Conservation (phyloP, 2,329 filamentous ascomycete species). For the Graphilbum ipis-grandicollis region DNA sequence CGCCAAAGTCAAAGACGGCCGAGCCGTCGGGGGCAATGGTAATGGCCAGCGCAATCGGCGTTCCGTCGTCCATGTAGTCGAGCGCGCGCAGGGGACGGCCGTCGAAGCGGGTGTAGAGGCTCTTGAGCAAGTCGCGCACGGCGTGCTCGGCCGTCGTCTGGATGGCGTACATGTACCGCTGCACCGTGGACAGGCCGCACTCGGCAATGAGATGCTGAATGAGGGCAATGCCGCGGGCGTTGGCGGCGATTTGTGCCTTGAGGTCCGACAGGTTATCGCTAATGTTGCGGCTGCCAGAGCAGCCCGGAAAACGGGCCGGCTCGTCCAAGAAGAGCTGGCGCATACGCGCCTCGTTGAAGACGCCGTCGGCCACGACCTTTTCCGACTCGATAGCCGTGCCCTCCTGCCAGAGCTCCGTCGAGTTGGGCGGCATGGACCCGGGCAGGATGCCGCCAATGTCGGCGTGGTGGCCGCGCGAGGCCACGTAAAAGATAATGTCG, state of each 20-base stretch:
- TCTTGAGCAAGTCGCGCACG: slow-evolving; percentile 53
- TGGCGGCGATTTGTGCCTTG: slow-evolving; percentile 58
- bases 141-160: slow-evolving; percentile 58
- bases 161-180: slow-evolving; percentile 54
- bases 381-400: slow-evolving; percentile 46
- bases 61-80: slow-evolving; percentile 24
- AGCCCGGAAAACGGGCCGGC: slow-evolving; percentile 49
- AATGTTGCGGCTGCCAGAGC: slow-evolving; percentile 51
- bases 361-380: slow-evolving; percentile 57
- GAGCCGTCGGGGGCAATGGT: slow-evolving; percentile 14
- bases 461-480: slow-evolving; percentile 64
- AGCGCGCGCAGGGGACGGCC: slow-evolving; percentile 13
- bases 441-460: slow-evolving; percentile 74
- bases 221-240: slow-evolving; percentile 56
- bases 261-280: slow-evolving; percentile 62
- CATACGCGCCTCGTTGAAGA: slow-evolving; percentile 63
- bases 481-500: slow-evolving; percentile 67
- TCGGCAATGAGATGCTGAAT: slow-evolving; percentile 55
- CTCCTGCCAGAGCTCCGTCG: slow-evolving; percentile 45
- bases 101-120: slow-evolving; percentile 36
- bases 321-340: slow-evolving; percentile 42
- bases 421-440: slow-evolving; percentile 67
- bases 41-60: slow-evolving; percentile 15
- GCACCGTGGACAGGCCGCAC: slow-evolving; percentile 25
- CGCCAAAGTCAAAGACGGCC: slow-evolving; percentile 20